Conservation (phyloP, 2,329 filamentous ascomycete species). For the Mycosphaerella sp. region DNA sequence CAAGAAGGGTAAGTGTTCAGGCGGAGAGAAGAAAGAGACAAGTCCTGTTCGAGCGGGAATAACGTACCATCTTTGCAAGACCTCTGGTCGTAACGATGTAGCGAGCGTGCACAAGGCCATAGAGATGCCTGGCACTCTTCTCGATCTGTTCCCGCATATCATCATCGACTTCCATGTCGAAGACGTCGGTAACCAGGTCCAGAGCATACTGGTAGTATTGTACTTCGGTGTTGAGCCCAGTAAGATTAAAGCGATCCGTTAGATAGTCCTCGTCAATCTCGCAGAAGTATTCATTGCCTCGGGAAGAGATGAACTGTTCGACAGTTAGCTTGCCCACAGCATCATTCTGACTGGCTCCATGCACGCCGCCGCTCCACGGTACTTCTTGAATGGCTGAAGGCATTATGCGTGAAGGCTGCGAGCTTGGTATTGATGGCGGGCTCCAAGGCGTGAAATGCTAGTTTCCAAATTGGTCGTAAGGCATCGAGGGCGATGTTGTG, state of each 20-base stretch:
- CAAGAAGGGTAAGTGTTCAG: constrained; percentile 5
- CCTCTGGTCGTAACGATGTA: constrained; percentile 96
- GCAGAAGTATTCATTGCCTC: constrained; percentile 99
- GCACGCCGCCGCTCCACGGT: neutral
- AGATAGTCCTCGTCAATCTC: constrained; percentile 99
- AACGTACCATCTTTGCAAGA: constrained; percentile 84
- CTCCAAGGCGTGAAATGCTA: neutral
- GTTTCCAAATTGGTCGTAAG: neutral
- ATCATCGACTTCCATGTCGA: constrained; percentile 97
- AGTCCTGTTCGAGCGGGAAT: neutral
- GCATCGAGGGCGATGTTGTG: neutral
- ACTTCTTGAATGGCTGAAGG: neutral
- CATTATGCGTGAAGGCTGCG: neutral
- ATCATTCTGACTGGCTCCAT: neutral
- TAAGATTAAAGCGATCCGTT: constrained; percentile 96
- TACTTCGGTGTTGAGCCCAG: constrained; percentile 92
- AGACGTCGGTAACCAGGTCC: constrained; percentile 94
- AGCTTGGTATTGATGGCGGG: neutral
- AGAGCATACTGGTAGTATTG: constrained; percentile 99
- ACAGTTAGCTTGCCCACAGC: constrained; percentile 10
- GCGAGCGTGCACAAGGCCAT: constrained; percentile 89
- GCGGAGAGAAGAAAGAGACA: neutral
- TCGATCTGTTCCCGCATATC: constrained; percentile 98
- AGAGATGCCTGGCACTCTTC: constrained; percentile 91
- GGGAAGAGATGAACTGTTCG: constrained; percentile 88